Conservation (phyloP, 2,329 filamentous ascomycete genomes). For the Lasiodiplodia theobromae region DNA sequence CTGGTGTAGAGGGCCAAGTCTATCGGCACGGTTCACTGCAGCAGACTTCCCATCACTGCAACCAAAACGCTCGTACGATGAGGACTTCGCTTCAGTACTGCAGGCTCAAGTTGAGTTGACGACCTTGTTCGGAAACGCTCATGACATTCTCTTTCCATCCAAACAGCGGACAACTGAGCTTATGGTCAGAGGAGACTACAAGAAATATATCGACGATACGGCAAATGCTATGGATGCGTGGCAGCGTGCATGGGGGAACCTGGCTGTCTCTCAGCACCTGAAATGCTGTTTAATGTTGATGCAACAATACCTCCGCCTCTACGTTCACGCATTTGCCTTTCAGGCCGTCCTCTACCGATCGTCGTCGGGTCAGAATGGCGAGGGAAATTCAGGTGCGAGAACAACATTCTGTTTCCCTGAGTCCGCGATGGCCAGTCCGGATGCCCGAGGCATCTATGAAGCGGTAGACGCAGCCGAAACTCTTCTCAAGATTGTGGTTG, state of each 20-base stretch:
- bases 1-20: conserved; percentile 29
- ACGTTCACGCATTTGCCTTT: conserved; percentile 31
- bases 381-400: neutral
- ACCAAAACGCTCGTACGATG: conserved; percentile 29
- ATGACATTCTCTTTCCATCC: conserved; percentile 30
- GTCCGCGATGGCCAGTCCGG: conserved; percentile 24
- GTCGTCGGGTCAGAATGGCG: neutral
- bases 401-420: conserved; percentile 21
- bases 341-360: conserved; percentile 28
- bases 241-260: conserved; percentile 22
- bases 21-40: conserved; percentile 30
- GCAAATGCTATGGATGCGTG: conserved; percentile 24
- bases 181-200: conserved; percentile 30
- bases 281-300: conserved; percentile 24
- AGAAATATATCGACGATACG: conserved; percentile 30
- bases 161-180: conserved; percentile 29
- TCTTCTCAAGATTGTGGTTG: conserved; percentile 25
- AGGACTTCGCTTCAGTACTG: conserved; percentile 29
- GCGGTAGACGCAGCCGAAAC: conserved; percentile 27
- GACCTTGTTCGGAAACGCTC: conserved; percentile 29
- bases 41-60: conserved; percentile 30
- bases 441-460: conserved; percentile 27
- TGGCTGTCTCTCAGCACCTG: conserved; percentile 23
- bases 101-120: conserved; percentile 31
- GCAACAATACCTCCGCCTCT: conserved; percentile 30